Evolutionary conservation across 2,329 filamentous ascomycete genomes (phyloP).

Genomic region (Neonectria faginata): DNA sequence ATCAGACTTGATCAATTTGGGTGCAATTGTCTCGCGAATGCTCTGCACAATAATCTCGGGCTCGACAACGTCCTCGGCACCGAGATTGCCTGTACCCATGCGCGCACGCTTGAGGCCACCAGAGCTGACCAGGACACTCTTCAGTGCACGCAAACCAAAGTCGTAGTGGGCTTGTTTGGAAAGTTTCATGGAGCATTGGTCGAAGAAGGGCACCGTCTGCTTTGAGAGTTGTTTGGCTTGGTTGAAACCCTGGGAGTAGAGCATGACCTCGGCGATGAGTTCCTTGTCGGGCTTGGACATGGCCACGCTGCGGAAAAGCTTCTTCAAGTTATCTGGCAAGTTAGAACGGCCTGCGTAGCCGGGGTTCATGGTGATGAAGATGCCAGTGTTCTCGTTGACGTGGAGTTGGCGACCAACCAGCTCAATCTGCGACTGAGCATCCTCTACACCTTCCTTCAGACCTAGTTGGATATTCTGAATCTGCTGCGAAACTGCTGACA

Average conservation of each 20-base stretch:
- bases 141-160: constrained; percentile 95
- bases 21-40: constrained; percentile 96
- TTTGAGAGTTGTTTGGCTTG: constrained; percentile 94
- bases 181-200: constrained; percentile 82
- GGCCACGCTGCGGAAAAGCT: constrained; percentile 97
- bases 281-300: constrained; percentile 99
- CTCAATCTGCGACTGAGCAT: constrained; percentile 90
- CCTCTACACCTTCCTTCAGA: constrained; percentile 83
- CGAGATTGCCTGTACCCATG: constrained; percentile 68
- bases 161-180: constrained; percentile 99
- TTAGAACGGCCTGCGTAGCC: constrained; percentile 98
- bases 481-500: constrained; percentile 98
- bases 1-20: constrained; percentile 93
- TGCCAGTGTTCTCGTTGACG: constrained; percentile 93
- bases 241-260: constrained; percentile 99
- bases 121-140: constrained; percentile 98
- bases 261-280: constrained; percentile 99
- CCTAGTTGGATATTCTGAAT: constrained; percentile 99
- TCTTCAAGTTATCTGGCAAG: constrained; percentile 98
- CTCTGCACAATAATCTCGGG: constrained; percentile 99
- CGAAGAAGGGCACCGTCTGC: constrained; percentile 98
- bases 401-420: constrained; percentile 89
- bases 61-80: constrained; percentile 81
- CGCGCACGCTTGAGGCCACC: constrained; percentile 93
- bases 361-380: constrained; percentile 99